Evolutionary conservation across 768 basidiomycete genomes (phyloP).

Genomic region (Kwoniella europaea): DNA sequence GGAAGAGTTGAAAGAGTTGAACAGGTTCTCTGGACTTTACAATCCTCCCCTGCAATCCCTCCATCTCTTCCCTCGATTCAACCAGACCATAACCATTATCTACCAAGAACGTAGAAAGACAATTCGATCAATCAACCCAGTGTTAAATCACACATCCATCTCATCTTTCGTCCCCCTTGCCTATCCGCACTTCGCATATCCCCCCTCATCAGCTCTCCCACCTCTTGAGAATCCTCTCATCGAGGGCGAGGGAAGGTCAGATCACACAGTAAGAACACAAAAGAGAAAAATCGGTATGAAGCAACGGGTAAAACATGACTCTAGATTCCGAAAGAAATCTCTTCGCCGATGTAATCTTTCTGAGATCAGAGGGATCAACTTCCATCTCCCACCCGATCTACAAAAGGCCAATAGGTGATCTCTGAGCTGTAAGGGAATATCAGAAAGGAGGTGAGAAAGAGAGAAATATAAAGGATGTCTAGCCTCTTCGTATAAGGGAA

Average conservation of each 20-base stretch:
- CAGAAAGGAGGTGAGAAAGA: not conserved
- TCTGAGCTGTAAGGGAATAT: not conserved
- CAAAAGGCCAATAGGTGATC: not conserved
- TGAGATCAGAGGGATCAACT: not conserved
- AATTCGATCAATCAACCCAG: not conserved
- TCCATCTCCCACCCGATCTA: not conserved
- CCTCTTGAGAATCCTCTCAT: not conserved
- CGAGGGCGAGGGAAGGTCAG: not conserved
- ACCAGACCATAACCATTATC: not conserved
- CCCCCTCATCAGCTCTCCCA: conserved; percentile 8
- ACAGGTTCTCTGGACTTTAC: conserved; percentile 20
- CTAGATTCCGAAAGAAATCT: conserved; percentile 13
- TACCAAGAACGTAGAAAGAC: not conserved
- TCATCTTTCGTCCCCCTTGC: not conserved
- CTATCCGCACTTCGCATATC: conserved; percentile 1
- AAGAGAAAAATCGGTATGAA: conserved; percentile 12
- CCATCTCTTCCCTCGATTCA: not conserved
- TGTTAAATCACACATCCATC: conserved; percentile 8
- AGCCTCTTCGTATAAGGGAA: not conserved
- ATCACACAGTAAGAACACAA: not conserved
- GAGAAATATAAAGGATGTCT: not conserved
- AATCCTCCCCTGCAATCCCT: conserved; percentile 20
- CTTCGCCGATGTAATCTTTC: conserved; percentile 15
- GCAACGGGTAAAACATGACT: conserved; percentile 17
- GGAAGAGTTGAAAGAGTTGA: not conserved